phyloP scores from a whole-genome alignment of 148 eudicot genomes.

The Selenicereus undatus region DNA sequence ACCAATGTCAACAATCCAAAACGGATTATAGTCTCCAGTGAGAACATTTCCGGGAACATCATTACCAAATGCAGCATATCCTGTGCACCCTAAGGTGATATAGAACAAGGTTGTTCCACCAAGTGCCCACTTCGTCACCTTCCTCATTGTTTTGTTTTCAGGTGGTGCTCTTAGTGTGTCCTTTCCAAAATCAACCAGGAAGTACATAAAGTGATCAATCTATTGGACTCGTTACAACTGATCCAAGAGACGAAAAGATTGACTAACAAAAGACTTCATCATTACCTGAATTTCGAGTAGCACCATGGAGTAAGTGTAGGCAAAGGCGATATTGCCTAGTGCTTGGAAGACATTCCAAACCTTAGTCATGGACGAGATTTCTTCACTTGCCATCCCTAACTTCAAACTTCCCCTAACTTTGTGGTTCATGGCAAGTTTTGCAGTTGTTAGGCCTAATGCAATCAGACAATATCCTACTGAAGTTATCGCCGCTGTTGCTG shows the following conservation, averaged over 20 bases:
- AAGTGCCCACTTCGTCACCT: constrained; percentile 20
- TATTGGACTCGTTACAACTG: background rate
- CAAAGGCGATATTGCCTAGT: constrained; percentile 27
- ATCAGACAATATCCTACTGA: constrained; percentile 25
- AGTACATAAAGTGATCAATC: background rate
- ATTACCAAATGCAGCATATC: constrained; percentile 24
- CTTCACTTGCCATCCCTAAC: constrained; percentile 12
- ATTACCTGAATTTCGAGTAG: constrained; percentile 24
- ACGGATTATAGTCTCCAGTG: constrained; percentile 10
- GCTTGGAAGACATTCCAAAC: constrained; percentile 30
- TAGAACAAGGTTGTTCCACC: constrained; percentile 23
- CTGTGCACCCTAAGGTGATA: constrained; percentile 17
- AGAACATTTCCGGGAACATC: constrained; percentile 26
- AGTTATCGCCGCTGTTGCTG: constrained; percentile 23
- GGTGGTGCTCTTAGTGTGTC: constrained; percentile 22
- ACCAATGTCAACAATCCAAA: constrained; percentile 22
- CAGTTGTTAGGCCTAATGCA: constrained; percentile 16
- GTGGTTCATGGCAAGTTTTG: constrained; percentile 13
- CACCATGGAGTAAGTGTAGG: constrained; percentile 24
- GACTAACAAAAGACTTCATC: too few species aligned
- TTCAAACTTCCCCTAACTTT: constrained; percentile 8
- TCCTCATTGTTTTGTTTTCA: constrained; percentile 25
- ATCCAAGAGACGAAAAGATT: background rate
- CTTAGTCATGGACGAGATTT: background rate
- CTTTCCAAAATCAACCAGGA: background rate